Conservation (phyloP, 1,139 yeast species). For the Saccharomyces pastorianus region DNA sequence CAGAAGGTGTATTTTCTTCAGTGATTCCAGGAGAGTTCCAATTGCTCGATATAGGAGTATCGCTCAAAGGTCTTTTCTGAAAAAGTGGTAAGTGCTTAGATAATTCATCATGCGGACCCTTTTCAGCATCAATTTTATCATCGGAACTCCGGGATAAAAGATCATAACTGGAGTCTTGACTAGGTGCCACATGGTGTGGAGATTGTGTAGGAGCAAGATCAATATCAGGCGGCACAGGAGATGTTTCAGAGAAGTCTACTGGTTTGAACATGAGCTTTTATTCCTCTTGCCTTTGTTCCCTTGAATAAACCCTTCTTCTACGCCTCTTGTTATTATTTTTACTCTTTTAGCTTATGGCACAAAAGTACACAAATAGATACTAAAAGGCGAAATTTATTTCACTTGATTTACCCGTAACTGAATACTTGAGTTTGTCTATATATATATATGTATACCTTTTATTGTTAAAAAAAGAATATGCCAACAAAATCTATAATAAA, state of each 20-base stretch:
- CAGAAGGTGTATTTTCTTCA: slow-evolving; percentile 26
- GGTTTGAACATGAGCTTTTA: slow-evolving; percentile 16
- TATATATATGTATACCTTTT: neutral
- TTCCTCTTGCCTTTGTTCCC: neutral
- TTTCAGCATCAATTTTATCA: slow-evolving; percentile 1
- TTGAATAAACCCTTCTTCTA: neutral
- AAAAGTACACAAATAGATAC: neutral
- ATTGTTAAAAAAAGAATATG: neutral
- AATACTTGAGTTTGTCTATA: neutral
- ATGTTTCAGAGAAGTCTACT: slow-evolving; percentile 18
- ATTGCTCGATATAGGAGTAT: slow-evolving; percentile 56
- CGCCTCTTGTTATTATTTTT: neutral
- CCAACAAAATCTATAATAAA: neutral
- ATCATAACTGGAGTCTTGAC: neutral
- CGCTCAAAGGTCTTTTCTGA: slow-evolving; percentile 61
- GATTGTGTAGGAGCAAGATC: slow-evolving; percentile 16
- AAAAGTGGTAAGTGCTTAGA: slow-evolving; percentile 41
- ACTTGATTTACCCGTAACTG: neutral
- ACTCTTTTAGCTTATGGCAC: neutral
- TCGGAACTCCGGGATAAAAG: slow-evolving; percentile 2
- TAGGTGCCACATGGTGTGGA: slow-evolving; percentile 7
- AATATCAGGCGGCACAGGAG: slow-evolving; percentile 35
- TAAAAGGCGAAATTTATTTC: neutral
- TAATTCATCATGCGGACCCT: neutral
- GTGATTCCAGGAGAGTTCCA: slow-evolving; percentile 43